Evolutionary conservation across 2,329 filamentous ascomycete species (phyloP).

Genomic region (Epichloe bromicola): DNA sequence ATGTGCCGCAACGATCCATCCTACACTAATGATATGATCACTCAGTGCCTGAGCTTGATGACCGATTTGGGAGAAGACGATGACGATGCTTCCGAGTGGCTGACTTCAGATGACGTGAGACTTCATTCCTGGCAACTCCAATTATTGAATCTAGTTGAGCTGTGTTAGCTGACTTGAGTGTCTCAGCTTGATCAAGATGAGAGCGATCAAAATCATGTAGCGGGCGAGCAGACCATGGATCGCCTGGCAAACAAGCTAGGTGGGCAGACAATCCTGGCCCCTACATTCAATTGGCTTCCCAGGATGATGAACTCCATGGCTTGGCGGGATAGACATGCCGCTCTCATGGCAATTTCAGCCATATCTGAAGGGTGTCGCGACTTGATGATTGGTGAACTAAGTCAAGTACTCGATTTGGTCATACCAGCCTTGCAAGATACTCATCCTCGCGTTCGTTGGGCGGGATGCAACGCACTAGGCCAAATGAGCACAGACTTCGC

Average conservation of each 20-base stretch:
- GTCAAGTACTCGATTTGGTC: constrained; percentile 90
- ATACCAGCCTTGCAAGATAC: constrained; percentile 79
- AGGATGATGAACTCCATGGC: constrained; percentile 93
- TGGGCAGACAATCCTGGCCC: constrained; percentile 79
- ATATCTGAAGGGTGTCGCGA: constrained; percentile 96
- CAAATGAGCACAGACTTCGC: constrained; percentile 99
- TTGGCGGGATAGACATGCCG: constrained; percentile 92
- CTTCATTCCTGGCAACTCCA: not conserved
- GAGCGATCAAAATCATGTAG: constrained; percentile 93
- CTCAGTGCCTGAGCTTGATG: constrained; percentile 94
- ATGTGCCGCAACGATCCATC: constrained; percentile 92
- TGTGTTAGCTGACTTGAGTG: constrained; percentile 14
- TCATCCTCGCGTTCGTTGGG: constrained; percentile 91
- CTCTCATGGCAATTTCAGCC: constrained; percentile 95
- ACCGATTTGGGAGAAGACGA: constrained; percentile 92
- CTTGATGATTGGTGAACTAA: constrained; percentile 86
- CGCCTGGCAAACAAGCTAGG: constrained; percentile 93
- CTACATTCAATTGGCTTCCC: constrained; percentile 93
- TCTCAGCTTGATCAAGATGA: constrained; percentile 78
- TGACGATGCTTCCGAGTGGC: constrained; percentile 90
- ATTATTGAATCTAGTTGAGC: not conserved
- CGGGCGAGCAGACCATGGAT: constrained; percentile 97
- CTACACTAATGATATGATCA: constrained; percentile 94
- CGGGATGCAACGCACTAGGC: constrained; percentile 93
- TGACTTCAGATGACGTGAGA: constrained; percentile 74